Conservation (phyloP, 768 basidiomycete species). For the Dendrothele bispora region DNA sequence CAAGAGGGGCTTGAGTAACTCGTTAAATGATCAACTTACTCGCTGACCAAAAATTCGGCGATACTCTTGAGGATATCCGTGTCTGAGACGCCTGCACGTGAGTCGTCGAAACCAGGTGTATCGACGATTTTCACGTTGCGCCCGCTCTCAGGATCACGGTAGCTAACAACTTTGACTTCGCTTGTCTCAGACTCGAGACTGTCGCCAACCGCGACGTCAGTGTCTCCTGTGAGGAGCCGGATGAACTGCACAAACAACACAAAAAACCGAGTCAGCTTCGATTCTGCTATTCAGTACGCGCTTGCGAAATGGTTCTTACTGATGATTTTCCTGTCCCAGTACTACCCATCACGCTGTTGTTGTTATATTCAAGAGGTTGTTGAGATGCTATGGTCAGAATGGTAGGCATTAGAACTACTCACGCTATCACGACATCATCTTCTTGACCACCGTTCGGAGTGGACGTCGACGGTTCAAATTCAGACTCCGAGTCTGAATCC, state of each 20-base stretch:
- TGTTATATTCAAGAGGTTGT: neutral
- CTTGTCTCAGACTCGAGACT: constrained; percentile 3
- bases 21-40: constrained; percentile 18
- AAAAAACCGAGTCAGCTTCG: neutral
- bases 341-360: constrained; percentile 1
- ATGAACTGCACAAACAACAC: constrained; percentile 1
- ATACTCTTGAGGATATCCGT: constrained; percentile 37
- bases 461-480: too few relatives aligned
- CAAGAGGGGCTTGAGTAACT: too few relatives aligned
- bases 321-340: constrained; percentile 8
- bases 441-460: neutral
- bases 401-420: neutral
- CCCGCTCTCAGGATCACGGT: constrained; percentile 10
- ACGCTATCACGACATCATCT: constrained; percentile 1
- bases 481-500: too few relatives aligned
- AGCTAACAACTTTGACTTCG: neutral
- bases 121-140: constrained; percentile 20
- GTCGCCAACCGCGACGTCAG: neutral
- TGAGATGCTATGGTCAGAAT: neutral
- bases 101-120: constrained; percentile 28
- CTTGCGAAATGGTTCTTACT: neutral
- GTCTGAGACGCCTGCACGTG: constrained; percentile 24
- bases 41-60: constrained; percentile 15
- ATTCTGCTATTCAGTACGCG: neutral
- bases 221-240: constrained; percentile 1